Evolutionary conservation across 805 yeast genomes (phyloP), one percentile per base, ranked within the genome.

Genomic region (Lachancea sp.): DNA sequence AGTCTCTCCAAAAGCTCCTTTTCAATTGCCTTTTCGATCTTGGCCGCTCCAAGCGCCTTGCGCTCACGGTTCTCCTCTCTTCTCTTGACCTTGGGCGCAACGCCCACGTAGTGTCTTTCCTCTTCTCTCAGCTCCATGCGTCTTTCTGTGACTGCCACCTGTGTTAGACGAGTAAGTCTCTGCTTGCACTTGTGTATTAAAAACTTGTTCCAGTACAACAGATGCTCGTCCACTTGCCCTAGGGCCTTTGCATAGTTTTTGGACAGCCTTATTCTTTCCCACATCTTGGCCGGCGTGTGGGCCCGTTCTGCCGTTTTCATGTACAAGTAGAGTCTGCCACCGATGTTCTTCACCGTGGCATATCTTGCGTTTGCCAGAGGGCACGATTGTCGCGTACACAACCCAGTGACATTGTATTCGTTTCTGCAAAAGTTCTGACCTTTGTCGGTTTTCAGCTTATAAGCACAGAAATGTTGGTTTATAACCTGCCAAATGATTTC

Each of bases 291-390:
- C 12, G 99, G 99, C 51, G 89, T 85, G 63, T 93, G 98, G 17
- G 95, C 95, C 69, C 99, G 81, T 70, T 93, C 99, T 1, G 95
- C 95, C 1, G 98, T 93, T 65, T 93, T 93, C 88, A 93, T 93
- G 68, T 93, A 93, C 30, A 87, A 69, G 58, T 86, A 87, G 39
- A 88, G 68, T 61, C 78, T 78, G 6, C 95, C 96, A 53, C 84
- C 87, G 25, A 84, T 74, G 54, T 78, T 81, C 60, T 86, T 83
- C 37, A 87, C 86, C 0, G 96, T 87, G 27, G 96, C 95, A 67
- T 87, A 87, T 58, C 85, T 78, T 15, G 95, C 86, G 64, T 88
- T 93, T 20, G 99, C 99, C 49, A 93, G 71, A 1, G 99, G 99
- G 65, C 99, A 93, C 4, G 97, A 85, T 63, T 82, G 89, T 59